A percentile compares a stretch with the other conserved stretches of the same genome.
Evolutionary conservation across 768 basidiomycete species (phyloP).

Genomic region (Gloeophyllum trabeum): DNA sequence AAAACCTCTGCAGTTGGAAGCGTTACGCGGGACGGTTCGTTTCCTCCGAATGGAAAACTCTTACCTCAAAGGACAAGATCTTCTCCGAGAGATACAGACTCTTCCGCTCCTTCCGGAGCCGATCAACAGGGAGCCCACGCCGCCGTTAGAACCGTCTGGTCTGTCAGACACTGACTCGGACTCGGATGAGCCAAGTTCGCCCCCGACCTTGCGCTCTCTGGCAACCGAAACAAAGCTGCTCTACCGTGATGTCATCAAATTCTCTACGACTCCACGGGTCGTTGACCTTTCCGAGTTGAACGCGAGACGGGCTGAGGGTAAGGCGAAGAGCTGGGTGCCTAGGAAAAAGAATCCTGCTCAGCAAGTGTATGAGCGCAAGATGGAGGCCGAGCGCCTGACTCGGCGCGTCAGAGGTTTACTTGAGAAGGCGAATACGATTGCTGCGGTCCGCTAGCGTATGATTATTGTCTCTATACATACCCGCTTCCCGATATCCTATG

Average conservation of each 20-base stretch:
- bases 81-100: constrained; percentile 70
- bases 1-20: constrained; percentile 55
- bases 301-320: constrained; percentile 36
- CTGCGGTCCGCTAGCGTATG: too few species aligned
- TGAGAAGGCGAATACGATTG: constrained; percentile 46
- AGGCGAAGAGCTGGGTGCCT: constrained; percentile 59
- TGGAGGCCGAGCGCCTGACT: constrained; percentile 65
- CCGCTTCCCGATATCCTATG: too few species aligned
- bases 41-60: constrained; percentile 93
- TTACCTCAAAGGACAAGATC: constrained; percentile 86
- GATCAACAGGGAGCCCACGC: constrained; percentile 40
- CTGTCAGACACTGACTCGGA: constrained; percentile 56
- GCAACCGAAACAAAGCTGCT: constrained; percentile 76
- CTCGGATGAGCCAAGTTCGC: constrained; percentile 31
- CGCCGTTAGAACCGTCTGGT: constrained; percentile 54
- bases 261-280: constrained; percentile 73
- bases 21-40: constrained; percentile 81
- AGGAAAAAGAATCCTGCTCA: constrained; percentile 73
- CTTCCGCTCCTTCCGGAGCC: constrained; percentile 55
- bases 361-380: constrained; percentile 67
- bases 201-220: constrained; percentile 52
- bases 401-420: constrained; percentile 60
- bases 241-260: constrained; percentile 81
- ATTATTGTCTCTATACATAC: too few species aligned
- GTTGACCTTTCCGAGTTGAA: constrained; percentile 70